Base-by-base conservation (phyloP, 2,329 filamentous ascomycete genomes). In the Albophoma yamanashiensis region DNA sequence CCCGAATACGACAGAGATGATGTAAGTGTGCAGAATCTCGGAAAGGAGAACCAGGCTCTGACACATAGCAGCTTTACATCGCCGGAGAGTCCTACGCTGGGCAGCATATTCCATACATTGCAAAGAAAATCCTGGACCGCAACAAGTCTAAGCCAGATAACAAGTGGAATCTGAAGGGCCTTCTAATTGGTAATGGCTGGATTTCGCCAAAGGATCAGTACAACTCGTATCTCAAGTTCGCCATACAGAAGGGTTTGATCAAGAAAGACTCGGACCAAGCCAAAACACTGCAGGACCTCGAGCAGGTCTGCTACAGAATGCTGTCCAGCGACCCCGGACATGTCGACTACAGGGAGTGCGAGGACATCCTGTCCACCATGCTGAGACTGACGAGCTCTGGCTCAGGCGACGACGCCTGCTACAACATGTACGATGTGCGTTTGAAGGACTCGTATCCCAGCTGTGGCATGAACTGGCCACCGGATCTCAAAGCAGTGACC, bases 391-490 rank as follows among this genome's bases (percentile, higher is more conserved):
- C 90, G 2, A 79, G 82, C 58, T 77, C 70, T 14, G 78, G 79
- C 25, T 73, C 82, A 60, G 79, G 80, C 57, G 72, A 82, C 50
- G 75, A 82, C 56, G 75, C 81, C 56, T 99, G 95, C 73, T 73
- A 87, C 71, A 99, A 99, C 76, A 97, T 97, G 91, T 99, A 99
- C 74, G 94, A 99, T 72, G 83, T 97, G 58, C 90, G 93, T 55
- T 81, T 97, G 55, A 86, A 80, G 64, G 94, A 99, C 73, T 78
- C 77, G 8, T 91, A 84, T 73, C 89, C 90, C 5, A 88, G 87
- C 63, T 99, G 94, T 73, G 94, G 94, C 66, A 96, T 96, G 92
- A 93, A 92, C 76, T 99, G 95, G 95, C 94, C 94, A 39, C 89
- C 92, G 64, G 94, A 99, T 75, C 79, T 99, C 68, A 74, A 75